Percentiles rank a stretch among this genome's conserved stretches.
These are phyloP conservation scores for Alternaria angustiovoidea DNA, from an alignment of 2,329 filamentous ascomycete genomes.

Conservation along the genomic window DNA sequence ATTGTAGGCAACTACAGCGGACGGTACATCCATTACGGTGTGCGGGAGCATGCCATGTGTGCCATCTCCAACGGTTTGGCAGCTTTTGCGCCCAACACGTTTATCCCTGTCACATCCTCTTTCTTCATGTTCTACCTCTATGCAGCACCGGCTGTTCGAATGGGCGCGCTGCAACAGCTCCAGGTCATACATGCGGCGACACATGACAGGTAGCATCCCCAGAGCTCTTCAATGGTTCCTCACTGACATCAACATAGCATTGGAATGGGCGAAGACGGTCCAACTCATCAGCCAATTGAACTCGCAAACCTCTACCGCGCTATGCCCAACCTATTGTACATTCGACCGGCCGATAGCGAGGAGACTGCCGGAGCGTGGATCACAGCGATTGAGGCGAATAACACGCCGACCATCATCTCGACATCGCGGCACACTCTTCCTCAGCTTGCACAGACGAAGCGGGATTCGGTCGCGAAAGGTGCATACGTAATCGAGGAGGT, in stretches of 20 bases:
- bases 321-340: conserved; percentile 69
- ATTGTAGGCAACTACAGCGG: conserved; percentile 64
- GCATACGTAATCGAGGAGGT: conserved; percentile 58
- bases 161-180: conserved; percentile 65
- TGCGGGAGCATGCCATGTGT: conserved; percentile 49
- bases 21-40: conserved; percentile 58
- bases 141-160: conserved; percentile 66
- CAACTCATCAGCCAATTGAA: conserved; percentile 69
- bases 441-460: conserved; percentile 46
- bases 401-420: conserved; percentile 59
- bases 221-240: not conserved
- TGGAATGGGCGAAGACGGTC: conserved; percentile 66
- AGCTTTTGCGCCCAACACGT: conserved; percentile 55
- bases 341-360: conserved; percentile 66
- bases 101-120: conserved; percentile 63
- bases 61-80: conserved; percentile 63
- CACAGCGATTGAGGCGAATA: conserved; percentile 53
- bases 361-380: conserved; percentile 65
- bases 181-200: conserved; percentile 68
- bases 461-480: conserved; percentile 54
- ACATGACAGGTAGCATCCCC: conserved; percentile 55
- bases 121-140: conserved; percentile 72
- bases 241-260: conserved; percentile 32
- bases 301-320: conserved; percentile 65
- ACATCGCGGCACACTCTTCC: conserved; percentile 56